These are phyloP conservation scores for Tulasnella sp. DNA, from an alignment of 768 basidiomycete species.

Conservation along the genomic window DNA sequence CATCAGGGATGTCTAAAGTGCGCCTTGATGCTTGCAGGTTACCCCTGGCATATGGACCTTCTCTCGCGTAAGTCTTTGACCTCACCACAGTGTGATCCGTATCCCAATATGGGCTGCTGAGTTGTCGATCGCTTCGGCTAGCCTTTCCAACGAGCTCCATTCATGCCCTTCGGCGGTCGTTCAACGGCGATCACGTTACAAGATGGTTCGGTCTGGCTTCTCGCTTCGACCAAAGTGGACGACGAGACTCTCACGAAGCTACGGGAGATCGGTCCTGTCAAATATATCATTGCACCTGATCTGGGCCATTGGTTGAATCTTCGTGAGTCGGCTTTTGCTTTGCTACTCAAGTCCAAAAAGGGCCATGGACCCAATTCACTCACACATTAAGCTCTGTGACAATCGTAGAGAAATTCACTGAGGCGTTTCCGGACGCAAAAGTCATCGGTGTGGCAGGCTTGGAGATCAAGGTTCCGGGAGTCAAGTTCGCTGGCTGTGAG, in stretches of 20 bases:
- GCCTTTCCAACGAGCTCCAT: constrained; percentile 53
- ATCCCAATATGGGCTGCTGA: too few species aligned
- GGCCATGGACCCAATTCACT: too few species aligned
- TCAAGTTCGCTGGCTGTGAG: constrained; percentile 45
- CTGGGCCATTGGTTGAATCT: constrained; percentile 7
- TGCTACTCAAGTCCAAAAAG: too few species aligned
- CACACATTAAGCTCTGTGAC: too few species aligned
- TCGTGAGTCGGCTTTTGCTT: too few species aligned
- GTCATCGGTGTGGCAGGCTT: constrained; percentile 52
- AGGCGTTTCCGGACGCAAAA: constrained; percentile 10
- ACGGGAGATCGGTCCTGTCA: constrained; percentile 12
- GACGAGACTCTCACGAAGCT: constrained; percentile 12
- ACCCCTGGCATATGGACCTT: constrained; percentile 13
- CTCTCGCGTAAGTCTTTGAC: not conserved
- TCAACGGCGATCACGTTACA: constrained; percentile 65
- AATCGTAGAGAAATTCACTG: constrained; percentile 2
- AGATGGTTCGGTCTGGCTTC: constrained; percentile 9
- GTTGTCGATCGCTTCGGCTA: too few species aligned
- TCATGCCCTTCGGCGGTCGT: constrained; percentile 70
- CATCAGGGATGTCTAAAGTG: not conserved
- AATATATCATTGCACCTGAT: constrained; percentile 13
- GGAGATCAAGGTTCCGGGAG: constrained; percentile 38
- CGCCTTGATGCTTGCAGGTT: not conserved
- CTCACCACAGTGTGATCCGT: too few species aligned
- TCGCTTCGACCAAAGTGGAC: constrained; percentile 10